phyloP scores from a whole-genome alignment of 768 basidiomycete genomes.

The Pleurotus eryngii region DNA sequence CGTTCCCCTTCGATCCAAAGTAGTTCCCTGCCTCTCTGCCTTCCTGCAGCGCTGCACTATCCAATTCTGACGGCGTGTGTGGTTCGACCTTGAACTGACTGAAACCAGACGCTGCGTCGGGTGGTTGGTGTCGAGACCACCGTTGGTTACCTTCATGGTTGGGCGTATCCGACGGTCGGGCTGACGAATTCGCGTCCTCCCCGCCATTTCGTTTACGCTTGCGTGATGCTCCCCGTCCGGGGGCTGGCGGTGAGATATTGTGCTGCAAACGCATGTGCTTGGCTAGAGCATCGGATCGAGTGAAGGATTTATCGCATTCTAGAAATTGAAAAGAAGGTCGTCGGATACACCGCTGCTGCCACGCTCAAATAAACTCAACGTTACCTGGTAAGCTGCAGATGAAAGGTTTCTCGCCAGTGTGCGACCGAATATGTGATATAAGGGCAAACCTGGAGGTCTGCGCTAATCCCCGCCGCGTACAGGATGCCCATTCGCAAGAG shows the following conservation, averaged over 20 bases:
- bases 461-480: constrained; percentile 71
- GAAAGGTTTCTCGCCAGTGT: constrained; percentile 95
- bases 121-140: constrained; percentile 15
- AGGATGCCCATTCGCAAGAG: constrained; percentile 87
- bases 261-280: constrained; percentile 93
- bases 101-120: constrained; percentile 29
- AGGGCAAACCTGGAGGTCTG: constrained; percentile 90
- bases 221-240: constrained; percentile 65
- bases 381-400: constrained; percentile 75
- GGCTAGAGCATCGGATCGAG: constrained; percentile 88
- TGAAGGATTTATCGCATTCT: constrained; percentile 97
- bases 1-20: constrained; percentile 18
- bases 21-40: constrained; percentile 7
- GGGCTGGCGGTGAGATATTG: constrained; percentile 69
- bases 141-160: not conserved
- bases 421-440: constrained; percentile 85
- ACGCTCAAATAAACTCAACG: constrained; percentile 19
- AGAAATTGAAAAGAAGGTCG: not conserved
- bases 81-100: constrained; percentile 66
- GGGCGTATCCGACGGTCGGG: constrained; percentile 19
- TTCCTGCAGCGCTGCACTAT: constrained; percentile 27
- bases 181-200: constrained; percentile 26
- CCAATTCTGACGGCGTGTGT: constrained; percentile 35
- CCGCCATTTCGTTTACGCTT: constrained; percentile 64
- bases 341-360: too few relatives aligned